Evolutionary conservation across 345 rosid genomes (phyloP), one percentile per base, ranked within the genome.

Genomic region (Populus tremula): DNA sequence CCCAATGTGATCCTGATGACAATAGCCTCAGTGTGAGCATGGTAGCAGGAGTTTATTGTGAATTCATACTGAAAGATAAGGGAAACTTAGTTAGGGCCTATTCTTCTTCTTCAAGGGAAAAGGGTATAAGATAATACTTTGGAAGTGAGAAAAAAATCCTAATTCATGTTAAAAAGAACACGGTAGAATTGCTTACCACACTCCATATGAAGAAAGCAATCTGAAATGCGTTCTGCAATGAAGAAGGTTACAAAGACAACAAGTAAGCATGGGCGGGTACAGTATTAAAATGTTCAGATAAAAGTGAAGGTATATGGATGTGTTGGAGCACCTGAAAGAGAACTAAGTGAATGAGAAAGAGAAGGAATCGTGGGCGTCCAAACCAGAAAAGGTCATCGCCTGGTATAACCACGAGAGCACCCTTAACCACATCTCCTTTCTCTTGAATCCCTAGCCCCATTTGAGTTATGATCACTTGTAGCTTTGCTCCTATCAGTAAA

Each of bases 371-470:
- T 1, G 99, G 98, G 16, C 90, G 87, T 23, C 97, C 90, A 12
- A 96, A 93, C 99, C 99, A 96, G 92, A 96, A 96, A 71, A 96
- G 97, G 12, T 94, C 92, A 75, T 96, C 97, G 0, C 92, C 91
- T 5, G 97, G 99, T 83, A 89, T 85, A 82, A 96, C 99, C 63
- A 96, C 85, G 0, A 98, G 99, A 27, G 95, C 91, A 69, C 99
- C 99, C 85, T 84, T 88, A 70, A 96, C 95, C 71, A 96, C 99
- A 65, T 86, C 89, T 41, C 98, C 99, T 85, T 89, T 90, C 0
- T 91, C 94, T 86, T 88, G 94, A 84, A 93, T 87, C 74, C 89
- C 86, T 36, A 96, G 82, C 18, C 95, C 99, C 87, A 96, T 70
- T 82, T 88, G 86, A 5, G 98, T 92, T 79, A 96, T 93, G 78